A percentile compares a stretch with the other conserved stretches of the same genome.
Conservation (phyloP, 179 eudicot genomes). For the Corrigiola litoralis region DNA sequence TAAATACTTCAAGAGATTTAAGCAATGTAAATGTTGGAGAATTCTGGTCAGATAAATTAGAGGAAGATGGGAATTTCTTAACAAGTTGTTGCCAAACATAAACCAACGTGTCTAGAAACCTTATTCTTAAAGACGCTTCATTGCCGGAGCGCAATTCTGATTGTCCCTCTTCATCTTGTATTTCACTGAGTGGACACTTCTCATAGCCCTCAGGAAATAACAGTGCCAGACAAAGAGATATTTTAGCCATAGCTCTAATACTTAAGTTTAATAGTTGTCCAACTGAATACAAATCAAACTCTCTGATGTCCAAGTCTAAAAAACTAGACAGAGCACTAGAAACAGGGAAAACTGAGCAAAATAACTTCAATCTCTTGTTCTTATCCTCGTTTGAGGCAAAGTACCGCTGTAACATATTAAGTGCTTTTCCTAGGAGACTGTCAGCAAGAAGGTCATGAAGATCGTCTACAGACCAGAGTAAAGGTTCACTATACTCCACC, state of each 20-base stretch:
- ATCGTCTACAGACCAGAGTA: conserved; percentile 44
- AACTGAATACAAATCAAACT: conserved; percentile 33
- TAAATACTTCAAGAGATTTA: conserved; percentile 57
- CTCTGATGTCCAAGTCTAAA: conserved; percentile 37
- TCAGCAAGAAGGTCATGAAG: conserved; percentile 35
- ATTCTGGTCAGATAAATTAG: conserved; percentile 19
- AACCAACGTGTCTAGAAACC: conserved; percentile 54
- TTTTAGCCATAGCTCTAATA: conserved; percentile 59
- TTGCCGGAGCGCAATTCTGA: conserved; percentile 23
- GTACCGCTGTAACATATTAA: conserved; percentile 45
- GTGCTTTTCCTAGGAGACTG: conserved; percentile 68
- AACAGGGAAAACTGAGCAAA: conserved; percentile 47
- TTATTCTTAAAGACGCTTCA: conserved; percentile 31
- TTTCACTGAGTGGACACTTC: conserved; percentile 23
- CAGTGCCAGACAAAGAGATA: conserved; percentile 52
- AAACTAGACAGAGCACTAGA: conserved; percentile 28
- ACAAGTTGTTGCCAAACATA: conserved; percentile 59
- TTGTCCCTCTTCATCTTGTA: conserved; percentile 17
- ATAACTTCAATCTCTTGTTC: conserved; percentile 45
- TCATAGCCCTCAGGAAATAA: conserved; percentile 39
- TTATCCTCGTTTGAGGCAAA: conserved; percentile 32
- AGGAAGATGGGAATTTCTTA: conserved; percentile 38
- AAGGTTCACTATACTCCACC: conserved; percentile 33
- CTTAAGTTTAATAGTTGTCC: conserved; percentile 46
- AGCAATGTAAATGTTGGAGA: conserved; percentile 33